phyloP scores from a whole-genome alignment of 2,329 filamentous ascomycete species.

The Periconia sp. region DNA sequence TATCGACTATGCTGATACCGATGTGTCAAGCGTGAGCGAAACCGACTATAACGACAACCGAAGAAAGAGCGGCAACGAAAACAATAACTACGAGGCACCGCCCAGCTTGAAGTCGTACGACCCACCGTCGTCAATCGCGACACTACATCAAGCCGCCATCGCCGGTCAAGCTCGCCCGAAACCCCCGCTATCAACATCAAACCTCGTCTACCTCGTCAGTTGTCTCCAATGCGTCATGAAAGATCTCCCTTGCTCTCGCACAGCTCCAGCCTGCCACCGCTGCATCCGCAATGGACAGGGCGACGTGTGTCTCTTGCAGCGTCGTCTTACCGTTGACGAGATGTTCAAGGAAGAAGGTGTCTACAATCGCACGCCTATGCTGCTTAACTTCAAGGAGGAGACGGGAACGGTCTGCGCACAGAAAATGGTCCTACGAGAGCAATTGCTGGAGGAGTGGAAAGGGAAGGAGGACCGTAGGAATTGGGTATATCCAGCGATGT shows the following conservation, averaged over 20 bases:
- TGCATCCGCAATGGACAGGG: constrained; percentile 21
- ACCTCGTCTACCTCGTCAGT: constrained; percentile 26
- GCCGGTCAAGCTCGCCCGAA: background rate
- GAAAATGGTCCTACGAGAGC: constrained; percentile 6
- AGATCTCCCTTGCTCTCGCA: constrained; percentile 31
- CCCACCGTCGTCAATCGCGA: background rate
- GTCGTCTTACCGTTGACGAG: constrained; percentile 19
- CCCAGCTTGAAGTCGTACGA: background rate
- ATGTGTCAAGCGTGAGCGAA: constrained; percentile 9
- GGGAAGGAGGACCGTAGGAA: constrained; percentile 21
- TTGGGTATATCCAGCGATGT: constrained; percentile 25
- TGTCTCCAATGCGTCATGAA: constrained; percentile 33
- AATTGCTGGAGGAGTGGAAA: constrained; percentile 16
- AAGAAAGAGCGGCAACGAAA: background rate
- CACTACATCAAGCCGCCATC: background rate
- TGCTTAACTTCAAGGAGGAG: constrained; percentile 17
- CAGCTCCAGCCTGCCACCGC: constrained; percentile 26
- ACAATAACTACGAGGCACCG: background rate
- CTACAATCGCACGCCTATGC: constrained; percentile 11
- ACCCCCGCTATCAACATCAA: background rate
- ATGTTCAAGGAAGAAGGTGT: background rate
- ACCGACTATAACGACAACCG: constrained; percentile 1
- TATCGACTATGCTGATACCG: constrained; percentile 2
- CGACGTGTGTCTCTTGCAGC: constrained; percentile 25
- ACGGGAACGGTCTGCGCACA: constrained; percentile 2